These are phyloP conservation scores for Botrytis hyacinthi DNA, from an alignment of 2,329 filamentous ascomycete species.

Conservation along the genomic window DNA sequence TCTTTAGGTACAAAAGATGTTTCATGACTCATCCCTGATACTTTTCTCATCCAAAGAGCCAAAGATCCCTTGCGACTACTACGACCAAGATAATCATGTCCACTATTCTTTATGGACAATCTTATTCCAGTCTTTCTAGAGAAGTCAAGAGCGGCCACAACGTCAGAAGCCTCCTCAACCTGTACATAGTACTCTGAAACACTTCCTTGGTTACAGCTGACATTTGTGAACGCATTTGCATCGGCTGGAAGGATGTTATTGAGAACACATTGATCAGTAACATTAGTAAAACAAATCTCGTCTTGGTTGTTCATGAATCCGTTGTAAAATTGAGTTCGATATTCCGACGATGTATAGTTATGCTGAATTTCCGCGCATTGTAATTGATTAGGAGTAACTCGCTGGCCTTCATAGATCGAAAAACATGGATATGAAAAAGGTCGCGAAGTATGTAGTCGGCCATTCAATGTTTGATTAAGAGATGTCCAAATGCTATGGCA, in stretches of 20 bases:
- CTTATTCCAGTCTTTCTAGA: slow-evolving; percentile 43
- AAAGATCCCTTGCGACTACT: slow-evolving; percentile 26
- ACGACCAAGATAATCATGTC: slow-evolving; percentile 34
- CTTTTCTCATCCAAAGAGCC: slow-evolving; percentile 27
- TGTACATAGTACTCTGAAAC: slow-evolving; percentile 26
- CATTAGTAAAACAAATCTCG: slow-evolving; percentile 34
- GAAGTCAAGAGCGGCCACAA: slow-evolving; percentile 46
- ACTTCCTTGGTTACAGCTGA: slow-evolving; percentile 26
- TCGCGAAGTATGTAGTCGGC: slow-evolving; percentile 26
- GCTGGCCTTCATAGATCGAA: slow-evolving; percentile 32
- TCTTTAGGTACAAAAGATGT: slow-evolving; percentile 24
- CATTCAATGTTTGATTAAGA: slow-evolving; percentile 30
- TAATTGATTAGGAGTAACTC: slow-evolving; percentile 24
- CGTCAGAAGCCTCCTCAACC: slow-evolving; percentile 41
- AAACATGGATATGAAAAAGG: slow-evolving; percentile 38
- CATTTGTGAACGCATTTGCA: slow-evolving; percentile 26
- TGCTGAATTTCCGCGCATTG: slow-evolving; percentile 32
- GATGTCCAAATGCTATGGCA: slow-evolving; percentile 14
- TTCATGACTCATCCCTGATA: slow-evolving; percentile 17
- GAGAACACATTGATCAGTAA: slow-evolving; percentile 36
- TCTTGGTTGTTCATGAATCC: slow-evolving; percentile 37
- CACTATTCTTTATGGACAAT: slow-evolving; percentile 39
- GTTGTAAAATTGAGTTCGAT: slow-evolving; percentile 29
- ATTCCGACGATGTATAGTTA: slow-evolving; percentile 35
- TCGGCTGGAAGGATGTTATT: slow-evolving; percentile 31